A percentile compares a stretch with the other conserved stretches of the same genome.
phyloP scores from a whole-genome alignment of 2,329 filamentous ascomycete genomes.

The Capronia americana region DNA sequence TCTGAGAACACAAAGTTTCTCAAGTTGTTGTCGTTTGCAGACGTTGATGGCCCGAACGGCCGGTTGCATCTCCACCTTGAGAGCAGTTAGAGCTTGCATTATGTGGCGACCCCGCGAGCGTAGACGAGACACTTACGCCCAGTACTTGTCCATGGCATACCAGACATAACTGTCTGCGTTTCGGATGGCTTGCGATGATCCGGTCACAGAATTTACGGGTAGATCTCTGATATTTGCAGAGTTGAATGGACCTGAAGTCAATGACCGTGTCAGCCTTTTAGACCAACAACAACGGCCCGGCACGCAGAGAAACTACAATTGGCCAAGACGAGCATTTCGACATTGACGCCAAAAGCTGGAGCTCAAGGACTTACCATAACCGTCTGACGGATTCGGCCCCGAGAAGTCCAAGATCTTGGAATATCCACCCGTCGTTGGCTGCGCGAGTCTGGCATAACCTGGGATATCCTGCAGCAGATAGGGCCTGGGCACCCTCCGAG shows the following conservation, averaged over 20 bases:
- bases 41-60: background rate
- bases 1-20: background rate
- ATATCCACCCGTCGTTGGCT: background rate
- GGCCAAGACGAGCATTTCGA: background rate
- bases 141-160: constrained; percentile 20
- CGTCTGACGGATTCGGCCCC: constrained; percentile 12
- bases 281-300: background rate
- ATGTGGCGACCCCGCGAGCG: background rate
- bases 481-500: background rate
- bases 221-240: background rate
- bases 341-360: background rate
- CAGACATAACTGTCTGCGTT: constrained; percentile 21
- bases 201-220: background rate
- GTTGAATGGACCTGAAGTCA: constrained; percentile 10
- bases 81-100: background rate
- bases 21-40: background rate
- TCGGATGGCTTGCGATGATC: constrained; percentile 1
- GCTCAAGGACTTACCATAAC: constrained; percentile 11
- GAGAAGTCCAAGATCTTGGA: constrained; percentile 13
- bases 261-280: background rate
- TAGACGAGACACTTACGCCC: constrained; percentile 9
- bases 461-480: constrained; percentile 15
- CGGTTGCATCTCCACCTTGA: constrained; percentile 6
- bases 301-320: background rate
- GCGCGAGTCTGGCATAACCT: background rate